Base-by-base conservation (phyloP, 805 yeast genomes). In the Jamesozyma lodderae region DNA sequence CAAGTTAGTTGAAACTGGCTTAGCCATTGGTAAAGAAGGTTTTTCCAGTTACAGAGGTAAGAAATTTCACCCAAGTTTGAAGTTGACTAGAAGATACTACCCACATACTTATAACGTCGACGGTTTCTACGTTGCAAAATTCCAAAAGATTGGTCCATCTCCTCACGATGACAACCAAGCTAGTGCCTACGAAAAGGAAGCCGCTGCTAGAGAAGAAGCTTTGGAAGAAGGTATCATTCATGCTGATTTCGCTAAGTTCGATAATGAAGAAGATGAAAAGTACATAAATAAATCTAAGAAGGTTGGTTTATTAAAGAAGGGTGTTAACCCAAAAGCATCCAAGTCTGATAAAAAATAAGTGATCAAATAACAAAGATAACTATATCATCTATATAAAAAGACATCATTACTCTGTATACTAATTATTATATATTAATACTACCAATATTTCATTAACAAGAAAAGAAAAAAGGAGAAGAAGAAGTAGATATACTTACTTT, bases 81-180 rank as follows among this genome's bases (percentile, higher is more conserved):
- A 76, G 35, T 66, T 90, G 51, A 88, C 97, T 3, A 78, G 95
- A 69, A 78, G 99, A 63, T 92, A 90, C 64, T 92, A 92, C 61
- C 99, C 99, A 39, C 99, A 92, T 66, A 88, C 95, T 20, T 92
- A 92, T 60, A 92, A 92, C 62, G 98, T 92, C 39, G 99, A 92
- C 64, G 99, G 99, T 18, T 92, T 92, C 73, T 92, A 68, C 62
- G 98, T 92, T 42, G 99, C 99, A 40, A 92, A 90, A 63, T 85
- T 92, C 70, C 77, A 84, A 67, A 92, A 92, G 73, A 77, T 75
- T 46, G 94, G 88, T 0, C 69, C 95, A 43, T 79, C 94, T 47
- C 81, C 88, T 33, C 83, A 81, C 52, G 95, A 84, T 63, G 77
- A 76, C 38, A 75, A 87, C 41, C 83, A 81, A 66, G 88, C 92